A percentile compares a stretch with the other conserved stretches of the same genome.
phyloP scores from a whole-genome alignment of 768 basidiomycete species.

The Lactarius vividus region DNA sequence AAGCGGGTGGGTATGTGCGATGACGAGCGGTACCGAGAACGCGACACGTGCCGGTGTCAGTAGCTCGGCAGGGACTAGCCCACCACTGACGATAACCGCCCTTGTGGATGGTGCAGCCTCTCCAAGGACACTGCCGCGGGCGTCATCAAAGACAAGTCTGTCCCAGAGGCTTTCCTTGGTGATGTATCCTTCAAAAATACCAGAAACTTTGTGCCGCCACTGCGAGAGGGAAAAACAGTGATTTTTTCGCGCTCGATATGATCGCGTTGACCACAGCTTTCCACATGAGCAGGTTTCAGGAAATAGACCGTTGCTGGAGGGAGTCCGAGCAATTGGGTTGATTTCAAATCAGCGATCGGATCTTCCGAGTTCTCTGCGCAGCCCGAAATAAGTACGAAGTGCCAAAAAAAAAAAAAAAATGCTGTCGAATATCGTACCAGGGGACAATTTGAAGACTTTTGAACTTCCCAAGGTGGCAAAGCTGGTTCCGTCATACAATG shows the following conservation, averaged over 20 bases:
- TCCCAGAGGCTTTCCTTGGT: constrained; percentile 86
- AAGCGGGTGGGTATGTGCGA: constrained; percentile 56
- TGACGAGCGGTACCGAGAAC: constrained; percentile 73
- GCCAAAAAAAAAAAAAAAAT: not conserved
- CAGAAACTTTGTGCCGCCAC: constrained; percentile 74
- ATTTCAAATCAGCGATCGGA: constrained; percentile 49
- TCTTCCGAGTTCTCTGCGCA: constrained; percentile 14
- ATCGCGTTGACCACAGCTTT: constrained; percentile 52
- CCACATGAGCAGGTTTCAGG: constrained; percentile 60
- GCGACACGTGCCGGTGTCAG: constrained; percentile 68
- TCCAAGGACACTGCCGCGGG: constrained; percentile 59
- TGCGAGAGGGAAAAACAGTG: constrained; percentile 59
- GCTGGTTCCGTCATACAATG: constrained; percentile 70
- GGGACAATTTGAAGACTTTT: constrained; percentile 46
- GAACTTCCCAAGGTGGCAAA: constrained; percentile 65
- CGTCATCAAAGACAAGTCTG: constrained; percentile 65
- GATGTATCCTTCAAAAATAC: constrained; percentile 68
- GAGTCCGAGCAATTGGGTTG: constrained; percentile 50
- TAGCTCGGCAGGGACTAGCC: constrained; percentile 47
- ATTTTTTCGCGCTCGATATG: constrained; percentile 50
- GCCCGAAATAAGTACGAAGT: not conserved
- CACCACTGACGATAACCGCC: constrained; percentile 69
- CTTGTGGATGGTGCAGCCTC: constrained; percentile 60
- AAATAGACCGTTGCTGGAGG: constrained; percentile 82
- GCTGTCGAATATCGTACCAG: constrained; percentile 36